phyloP scores from a whole-genome alignment of 257 asterid species.

The Thymus quinquecostatus region DNA sequence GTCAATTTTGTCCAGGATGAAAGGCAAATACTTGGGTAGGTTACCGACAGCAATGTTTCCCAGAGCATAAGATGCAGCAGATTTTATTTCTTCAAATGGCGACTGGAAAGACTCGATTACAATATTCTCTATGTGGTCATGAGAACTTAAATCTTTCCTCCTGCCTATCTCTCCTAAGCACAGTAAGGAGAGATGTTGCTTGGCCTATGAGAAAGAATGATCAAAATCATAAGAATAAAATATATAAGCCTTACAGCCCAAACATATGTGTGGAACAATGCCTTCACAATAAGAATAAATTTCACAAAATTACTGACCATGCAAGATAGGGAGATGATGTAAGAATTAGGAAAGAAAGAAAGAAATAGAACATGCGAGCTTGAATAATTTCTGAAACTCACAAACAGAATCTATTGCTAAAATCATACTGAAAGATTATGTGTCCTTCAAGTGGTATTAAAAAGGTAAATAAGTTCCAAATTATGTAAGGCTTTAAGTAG shows the following conservation, averaged over 20 bases:
- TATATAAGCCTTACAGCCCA: slow-evolving; percentile 13
- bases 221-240: slow-evolving; percentile 21
- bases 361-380: not conserved
- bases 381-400: slow-evolving; percentile 11
- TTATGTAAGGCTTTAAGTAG: not conserved
- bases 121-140: slow-evolving; percentile 83
- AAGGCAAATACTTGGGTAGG: slow-evolving; percentile 88
- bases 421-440: slow-evolving; percentile 10
- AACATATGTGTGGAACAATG: not conserved
- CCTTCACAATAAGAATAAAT: not conserved
- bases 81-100: slow-evolving; percentile 96
- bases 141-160: slow-evolving; percentile 93
- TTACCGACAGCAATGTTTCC: slow-evolving; percentile 99
- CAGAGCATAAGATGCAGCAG: slow-evolving; percentile 99
- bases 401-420: slow-evolving; percentile 4
- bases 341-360: not conserved
- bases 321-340: not conserved
- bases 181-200: slow-evolving; percentile 89
- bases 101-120: slow-evolving; percentile 96
- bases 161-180: slow-evolving; percentile 99
- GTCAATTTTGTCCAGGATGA: slow-evolving; percentile 93
- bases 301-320: slow-evolving; percentile 10
- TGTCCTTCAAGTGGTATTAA: not conserved
- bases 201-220: slow-evolving; percentile 58
- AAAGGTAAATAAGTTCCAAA: slow-evolving; percentile 13